Evolutionary conservation across 495 filamentous ascomycete species (phyloP), one percentile per base, ranked within the genome.

Genomic region (Aspergillus bertholletiae): DNA sequence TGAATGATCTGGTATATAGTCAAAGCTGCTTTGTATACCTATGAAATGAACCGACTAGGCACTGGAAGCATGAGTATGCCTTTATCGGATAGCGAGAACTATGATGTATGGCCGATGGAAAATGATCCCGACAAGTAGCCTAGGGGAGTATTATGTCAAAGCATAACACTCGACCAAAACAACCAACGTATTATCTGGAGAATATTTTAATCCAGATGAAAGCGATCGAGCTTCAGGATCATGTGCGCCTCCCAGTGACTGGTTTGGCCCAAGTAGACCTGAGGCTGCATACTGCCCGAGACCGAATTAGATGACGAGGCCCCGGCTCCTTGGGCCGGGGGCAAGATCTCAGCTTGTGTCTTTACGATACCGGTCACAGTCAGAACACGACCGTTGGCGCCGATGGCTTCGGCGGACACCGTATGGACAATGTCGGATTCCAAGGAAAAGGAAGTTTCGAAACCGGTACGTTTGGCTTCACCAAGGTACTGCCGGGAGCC

Each of bases 401-500:
- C 47, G 34, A 62, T 44, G n/a, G 55, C 55, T 28, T 58, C 55
- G 6, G 55, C 55, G 1, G 63, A 56, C 20, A 71, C 50, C 8
- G 57, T 52, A 11, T 66, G 53, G 7, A 68, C 56, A 0, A 40
- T 49, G 15, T 53, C 51, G 27, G 58, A 58, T 0, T 54, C 41
- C 7, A 72, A 28, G 1, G 50, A 17, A 30, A 72, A 58, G 1
- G 61, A 61, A 3, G 71, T 78, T 49, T 78, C 72, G 28, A 78
- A 78, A 0, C 72, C 66, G 24, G 28, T 59, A 7, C 73, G 66
- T 27, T 60, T 41, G 1, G 44, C 49, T 34, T 77, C 68, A 13
- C 72, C 74, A 46, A 75, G 48, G 52, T 61, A 73, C 11, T 63
- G 52, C 22, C 68, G 62, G 2, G 68, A 70, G 8, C 67, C 70